phyloP scores from a whole-genome alignment of 1,284 basidiomycete species.

The Puccinia horiana region DNA sequence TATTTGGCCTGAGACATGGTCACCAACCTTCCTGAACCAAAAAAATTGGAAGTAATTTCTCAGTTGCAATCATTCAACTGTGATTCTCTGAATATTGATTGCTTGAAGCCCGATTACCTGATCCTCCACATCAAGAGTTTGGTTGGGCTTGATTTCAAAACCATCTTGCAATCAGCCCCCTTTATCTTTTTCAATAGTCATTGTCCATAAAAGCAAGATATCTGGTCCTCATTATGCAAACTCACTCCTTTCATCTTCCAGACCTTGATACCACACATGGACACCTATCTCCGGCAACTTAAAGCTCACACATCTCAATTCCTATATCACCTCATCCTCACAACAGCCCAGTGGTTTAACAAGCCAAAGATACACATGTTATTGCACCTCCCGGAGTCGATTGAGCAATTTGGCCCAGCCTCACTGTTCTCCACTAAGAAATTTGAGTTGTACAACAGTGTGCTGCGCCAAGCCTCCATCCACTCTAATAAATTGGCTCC shows the following conservation, averaged over 20 bases:
- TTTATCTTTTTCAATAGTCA: constrained; percentile 57
- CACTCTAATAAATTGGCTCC: no score
- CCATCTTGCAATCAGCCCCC: constrained; percentile 59
- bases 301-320: constrained; percentile 53
- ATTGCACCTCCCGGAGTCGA: no score
- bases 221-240: constrained; percentile 58
- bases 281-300: neutral
- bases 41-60: neutral
- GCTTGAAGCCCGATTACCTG: constrained; percentile 51
- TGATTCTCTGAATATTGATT: neutral
- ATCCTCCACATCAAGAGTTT: constrained; percentile 58
- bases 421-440: no score
- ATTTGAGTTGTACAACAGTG: no score
- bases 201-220: no score
- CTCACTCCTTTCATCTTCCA: constrained; percentile 60
- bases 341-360: constrained; percentile 61
- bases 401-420: no score
- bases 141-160: constrained; percentile 59
- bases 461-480: no score
- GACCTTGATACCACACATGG: constrained; percentile 49
- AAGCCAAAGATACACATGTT: no score
- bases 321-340: no score
- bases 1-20: neutral
- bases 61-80: neutral
- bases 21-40: neutral